phyloP scores from a whole-genome alignment of 805 yeast genomes.

The Candida pini region DNA sequence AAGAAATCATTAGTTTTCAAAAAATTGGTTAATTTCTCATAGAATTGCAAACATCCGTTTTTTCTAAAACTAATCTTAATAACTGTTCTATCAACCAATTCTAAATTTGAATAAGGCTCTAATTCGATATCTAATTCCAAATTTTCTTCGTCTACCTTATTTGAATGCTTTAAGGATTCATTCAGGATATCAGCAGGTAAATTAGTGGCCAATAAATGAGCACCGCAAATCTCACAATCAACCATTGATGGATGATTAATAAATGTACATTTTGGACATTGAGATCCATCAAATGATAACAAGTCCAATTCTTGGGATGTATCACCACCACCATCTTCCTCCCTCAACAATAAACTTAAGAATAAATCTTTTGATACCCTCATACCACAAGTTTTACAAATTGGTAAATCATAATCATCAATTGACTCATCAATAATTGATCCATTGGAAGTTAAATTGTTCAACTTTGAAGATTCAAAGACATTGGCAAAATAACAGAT shows the following conservation, averaged over 20 bases:
- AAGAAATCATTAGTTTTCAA: constrained; percentile 52
- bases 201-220: constrained; percentile 33
- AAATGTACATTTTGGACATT: constrained; percentile 54
- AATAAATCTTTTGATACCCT: constrained; percentile 34
- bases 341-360: constrained; percentile 12
- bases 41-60: constrained; percentile 57
- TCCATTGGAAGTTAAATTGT: constrained; percentile 5
- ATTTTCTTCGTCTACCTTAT: not conserved
- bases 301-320: constrained; percentile 8
- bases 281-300: constrained; percentile 28
- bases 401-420: constrained; percentile 37
- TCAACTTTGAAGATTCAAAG: constrained; percentile 23
- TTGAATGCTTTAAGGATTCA: constrained; percentile 1
- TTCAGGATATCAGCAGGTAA: constrained; percentile 10
- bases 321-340: not conserved
- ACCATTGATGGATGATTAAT: constrained; percentile 73
- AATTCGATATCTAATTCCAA: constrained; percentile 5
- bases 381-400: constrained; percentile 63
- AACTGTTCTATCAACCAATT: constrained; percentile 24
- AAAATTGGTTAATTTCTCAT: constrained; percentile 37
- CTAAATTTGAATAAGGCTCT: constrained; percentile 7
- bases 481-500: constrained; percentile 74
- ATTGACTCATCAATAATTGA: too few relatives aligned
- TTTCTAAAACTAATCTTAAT: constrained; percentile 72
- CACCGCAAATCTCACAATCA: constrained; percentile 86